phyloP scores from a whole-genome alignment of 1,139 yeast species.

The Suhomyces guaymorum region DNA sequence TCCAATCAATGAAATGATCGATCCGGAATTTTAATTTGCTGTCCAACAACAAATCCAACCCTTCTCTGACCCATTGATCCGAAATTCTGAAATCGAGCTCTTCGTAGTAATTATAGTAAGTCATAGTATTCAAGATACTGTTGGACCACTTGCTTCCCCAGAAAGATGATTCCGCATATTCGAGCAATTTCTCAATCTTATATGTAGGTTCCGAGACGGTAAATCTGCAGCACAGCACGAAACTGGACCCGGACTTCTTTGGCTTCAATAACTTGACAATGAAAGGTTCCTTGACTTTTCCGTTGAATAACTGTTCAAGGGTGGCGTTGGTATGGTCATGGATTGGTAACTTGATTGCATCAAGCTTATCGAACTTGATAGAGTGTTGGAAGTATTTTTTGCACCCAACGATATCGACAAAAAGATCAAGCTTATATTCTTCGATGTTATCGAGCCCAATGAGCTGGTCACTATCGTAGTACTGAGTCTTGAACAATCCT shows the following conservation, averaged over 20 bases:
- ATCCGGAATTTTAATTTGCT: conserved; percentile 34
- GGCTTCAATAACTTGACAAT: conserved; percentile 42
- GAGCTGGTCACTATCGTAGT: conserved; percentile 21
- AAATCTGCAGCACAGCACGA: conserved; percentile 43
- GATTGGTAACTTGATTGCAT: conserved; percentile 35
- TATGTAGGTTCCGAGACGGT: conserved; percentile 35
- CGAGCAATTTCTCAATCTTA: conserved; percentile 31
- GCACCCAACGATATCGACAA: conserved; percentile 45
- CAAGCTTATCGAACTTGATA: conserved; percentile 33
- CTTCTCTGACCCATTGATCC: conserved; percentile 37
- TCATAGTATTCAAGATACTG: conserved; percentile 27
- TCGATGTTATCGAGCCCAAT: conserved; percentile 26
- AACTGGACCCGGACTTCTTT: conserved; percentile 32
- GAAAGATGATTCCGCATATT: conserved; percentile 27
- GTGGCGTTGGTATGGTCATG: conserved; percentile 25
- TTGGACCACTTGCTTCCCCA: conserved; percentile 44
- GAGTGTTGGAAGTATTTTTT: conserved; percentile 38
- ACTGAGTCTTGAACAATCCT: conserved; percentile 29
- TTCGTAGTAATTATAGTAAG: conserved; percentile 41
- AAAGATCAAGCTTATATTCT: conserved; percentile 36
- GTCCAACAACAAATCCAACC: conserved; percentile 28
- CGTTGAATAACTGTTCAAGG: conserved; percentile 29
- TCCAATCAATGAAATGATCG: conserved; percentile 41
- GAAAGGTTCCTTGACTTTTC: conserved; percentile 35
- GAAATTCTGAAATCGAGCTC: conserved; percentile 30